Evolutionary conservation across 2,329 filamentous ascomycete species (phyloP).

Genomic region (Colletotrichum somersetense): DNA sequence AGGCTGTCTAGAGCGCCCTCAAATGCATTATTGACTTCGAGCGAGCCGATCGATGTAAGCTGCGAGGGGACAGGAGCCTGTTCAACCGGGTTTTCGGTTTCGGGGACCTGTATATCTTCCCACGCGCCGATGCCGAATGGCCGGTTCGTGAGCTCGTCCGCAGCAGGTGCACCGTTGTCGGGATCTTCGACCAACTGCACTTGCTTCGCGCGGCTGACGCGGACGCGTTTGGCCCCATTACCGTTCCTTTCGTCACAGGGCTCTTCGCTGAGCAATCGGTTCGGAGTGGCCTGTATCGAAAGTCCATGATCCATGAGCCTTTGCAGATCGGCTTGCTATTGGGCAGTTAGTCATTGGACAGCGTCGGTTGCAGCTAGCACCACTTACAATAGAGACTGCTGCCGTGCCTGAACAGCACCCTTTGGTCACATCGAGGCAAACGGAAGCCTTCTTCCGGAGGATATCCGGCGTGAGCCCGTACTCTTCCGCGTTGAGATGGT

Average conservation of each 20-base stretch:
- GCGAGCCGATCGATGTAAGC: conserved; percentile 50
- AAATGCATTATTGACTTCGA: conserved; percentile 64
- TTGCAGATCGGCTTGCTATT: conserved; percentile 60
- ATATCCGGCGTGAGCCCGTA: conserved; percentile 59
- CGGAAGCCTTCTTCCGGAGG: conserved; percentile 62
- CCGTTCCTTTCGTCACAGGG: conserved; percentile 28
- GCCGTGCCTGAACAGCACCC: conserved; percentile 65
- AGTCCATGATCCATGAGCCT: conserved; percentile 63
- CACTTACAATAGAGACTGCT: conserved; percentile 55
- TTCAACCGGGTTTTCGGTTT: conserved; percentile 30
- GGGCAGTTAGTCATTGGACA: conserved; percentile 32
- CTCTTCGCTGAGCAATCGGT: conserved; percentile 49
- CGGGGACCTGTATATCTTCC: conserved; percentile 39
- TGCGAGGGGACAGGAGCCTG: conserved; percentile 30
- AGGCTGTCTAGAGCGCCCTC: conserved; percentile 62
- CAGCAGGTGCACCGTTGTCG: conserved; percentile 29
- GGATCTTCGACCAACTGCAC: conserved; percentile 38
- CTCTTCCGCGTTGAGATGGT: conserved; percentile 59
- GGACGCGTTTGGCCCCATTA: conserved; percentile 28
- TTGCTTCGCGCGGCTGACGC: conserved; percentile 32
- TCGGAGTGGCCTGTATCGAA: conserved; percentile 48
- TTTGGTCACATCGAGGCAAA: conserved; percentile 64
- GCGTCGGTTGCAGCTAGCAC: not conserved
- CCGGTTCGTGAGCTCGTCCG: conserved; percentile 38
- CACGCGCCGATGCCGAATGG: conserved; percentile 39